Percentiles rank a stretch among this genome's conserved stretches.
phyloP scores from a whole-genome alignment of 768 basidiomycete genomes.

The Leccinellum rugosiceps region DNA sequence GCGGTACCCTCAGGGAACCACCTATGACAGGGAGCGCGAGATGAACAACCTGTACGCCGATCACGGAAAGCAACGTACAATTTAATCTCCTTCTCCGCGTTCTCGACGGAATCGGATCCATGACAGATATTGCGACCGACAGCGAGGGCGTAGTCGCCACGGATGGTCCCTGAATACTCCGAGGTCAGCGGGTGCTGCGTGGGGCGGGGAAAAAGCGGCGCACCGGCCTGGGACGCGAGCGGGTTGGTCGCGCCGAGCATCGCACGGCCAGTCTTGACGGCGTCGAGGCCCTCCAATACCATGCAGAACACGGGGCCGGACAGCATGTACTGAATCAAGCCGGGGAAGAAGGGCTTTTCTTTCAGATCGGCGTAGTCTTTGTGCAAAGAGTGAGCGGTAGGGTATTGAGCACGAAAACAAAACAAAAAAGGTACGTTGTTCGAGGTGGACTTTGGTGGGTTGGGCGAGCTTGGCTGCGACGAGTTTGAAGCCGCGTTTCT shows the following conservation, averaged over 20 bases:
- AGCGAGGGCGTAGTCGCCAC: conserved; percentile 92
- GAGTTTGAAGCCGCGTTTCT: conserved; percentile 98
- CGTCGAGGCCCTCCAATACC: conserved; percentile 94
- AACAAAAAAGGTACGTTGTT: conserved; percentile 58
- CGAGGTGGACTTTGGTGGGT: conserved; percentile 79
- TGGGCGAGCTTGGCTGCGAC: conserved; percentile 89
- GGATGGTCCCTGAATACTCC: conserved; percentile 71
- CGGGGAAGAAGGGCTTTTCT: conserved; percentile 94
- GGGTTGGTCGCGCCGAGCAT: conserved; percentile 99
- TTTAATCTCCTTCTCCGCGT: conserved; percentile 89
- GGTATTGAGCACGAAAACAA: neutral
- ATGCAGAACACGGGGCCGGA: conserved; percentile 94
- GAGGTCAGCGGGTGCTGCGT: neutral
- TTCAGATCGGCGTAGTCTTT: conserved; percentile 95
- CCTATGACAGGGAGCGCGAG: conserved; percentile 34
- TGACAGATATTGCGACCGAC: conserved; percentile 95
- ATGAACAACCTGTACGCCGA: conserved; percentile 6
- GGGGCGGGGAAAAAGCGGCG: conserved; percentile 22
- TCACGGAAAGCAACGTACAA: conserved; percentile 53
- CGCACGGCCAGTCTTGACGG: conserved; percentile 90
- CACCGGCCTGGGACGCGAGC: conserved; percentile 81
- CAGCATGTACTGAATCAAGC: conserved; percentile 94
- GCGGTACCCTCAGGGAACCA: conserved; percentile 90
- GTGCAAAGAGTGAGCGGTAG: neutral
- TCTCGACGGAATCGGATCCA: conserved; percentile 87